Base-by-base conservation (phyloP, 495 filamentous ascomycete genomes). In the Cladorrhinum samala region DNA sequence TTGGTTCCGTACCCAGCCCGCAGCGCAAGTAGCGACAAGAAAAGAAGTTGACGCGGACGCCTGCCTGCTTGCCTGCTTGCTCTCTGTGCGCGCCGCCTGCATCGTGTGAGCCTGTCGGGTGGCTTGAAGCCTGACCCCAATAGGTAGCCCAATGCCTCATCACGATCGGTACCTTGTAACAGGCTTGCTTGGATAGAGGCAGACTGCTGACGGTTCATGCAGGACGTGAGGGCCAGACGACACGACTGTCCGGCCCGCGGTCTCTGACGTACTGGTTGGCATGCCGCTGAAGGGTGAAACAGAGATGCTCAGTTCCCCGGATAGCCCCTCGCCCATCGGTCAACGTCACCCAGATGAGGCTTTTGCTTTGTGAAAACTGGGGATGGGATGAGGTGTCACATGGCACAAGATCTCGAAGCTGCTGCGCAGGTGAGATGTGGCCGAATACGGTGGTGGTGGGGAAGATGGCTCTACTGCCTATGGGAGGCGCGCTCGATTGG, bases 401-500 rank as follows among this genome's bases (percentile, higher is more conserved):
- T 69, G 49, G 55, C 63, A 69, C 67, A 69, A 69, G 65, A 68
- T 68, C 65, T 69, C 49, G 45, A 59, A 65, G 58, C 52, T 42
- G 18, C 47, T 54, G 52, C 42, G 19, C 25, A 53, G 42, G 57
- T 53, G 48, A 58, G 56, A 61, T 61, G 62, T 67, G 64, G 59
- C 43, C 59, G 53, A 46, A 54, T 50, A 59, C 59, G 63, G n/a
- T n/a, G n/a, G n/a, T n/a, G n/a, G n/a, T n/a, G n/a, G n/a, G n/a
- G n/a, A n/a, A n/a, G n/a, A n/a, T n/a, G n/a, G n/a, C n/a, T n/a
- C n/a, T n/a, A n/a, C n/a, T n/a, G n/a, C n/a, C n/a, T n/a, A 60
- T 57, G 55, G 19, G 21, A 39, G 13, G 23, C 23, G 23, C 61
- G 58, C 59, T 59, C 53, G 17, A 25, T 17, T 30, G 13, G 24